Conservation (phyloP, 306 rosid species). For the Gleditsia sinensis region DNA sequence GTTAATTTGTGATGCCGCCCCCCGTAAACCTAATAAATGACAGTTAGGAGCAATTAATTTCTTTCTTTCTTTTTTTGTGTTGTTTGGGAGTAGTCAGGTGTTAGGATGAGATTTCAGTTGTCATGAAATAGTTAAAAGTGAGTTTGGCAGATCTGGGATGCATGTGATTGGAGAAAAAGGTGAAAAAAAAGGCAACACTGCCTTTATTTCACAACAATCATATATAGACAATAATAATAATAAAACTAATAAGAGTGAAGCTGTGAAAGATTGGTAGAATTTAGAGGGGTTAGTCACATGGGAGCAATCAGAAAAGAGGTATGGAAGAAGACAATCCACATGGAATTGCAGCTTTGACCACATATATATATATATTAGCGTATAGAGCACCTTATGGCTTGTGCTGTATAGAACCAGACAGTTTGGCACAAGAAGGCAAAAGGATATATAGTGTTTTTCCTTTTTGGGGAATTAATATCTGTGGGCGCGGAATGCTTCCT, state of each 20-base stretch:
- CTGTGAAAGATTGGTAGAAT: conserved; percentile 26
- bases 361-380: conserved; percentile 12
- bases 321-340: conserved; percentile 49
- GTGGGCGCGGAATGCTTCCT: too few species aligned
- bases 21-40: background rate
- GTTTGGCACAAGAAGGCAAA: conserved; percentile 5
- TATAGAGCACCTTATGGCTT: background rate
- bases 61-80: too few species aligned
- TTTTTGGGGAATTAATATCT: too few species aligned
- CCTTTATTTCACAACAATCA: conserved; percentile 22
- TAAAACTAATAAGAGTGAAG: conserved; percentile 35
- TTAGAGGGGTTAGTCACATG: conserved; percentile 47
- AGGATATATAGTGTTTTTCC: conserved; percentile 24
- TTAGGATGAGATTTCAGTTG: conserved; percentile 17
- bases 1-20: background rate
- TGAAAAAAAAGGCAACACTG: conserved; percentile 3
- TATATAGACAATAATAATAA: background rate
- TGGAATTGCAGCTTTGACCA: conserved; percentile 57
- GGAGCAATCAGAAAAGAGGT: conserved; percentile 46
- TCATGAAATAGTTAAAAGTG: background rate
- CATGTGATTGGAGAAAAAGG: conserved; percentile 45
- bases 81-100: too few species aligned
- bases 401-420: background rate
- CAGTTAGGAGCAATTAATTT: too few species aligned
- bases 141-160: conserved; percentile 43